phyloP scores from a whole-genome alignment of 2,329 filamentous ascomycete genomes.

The Tolypocladium endophyticum region DNA sequence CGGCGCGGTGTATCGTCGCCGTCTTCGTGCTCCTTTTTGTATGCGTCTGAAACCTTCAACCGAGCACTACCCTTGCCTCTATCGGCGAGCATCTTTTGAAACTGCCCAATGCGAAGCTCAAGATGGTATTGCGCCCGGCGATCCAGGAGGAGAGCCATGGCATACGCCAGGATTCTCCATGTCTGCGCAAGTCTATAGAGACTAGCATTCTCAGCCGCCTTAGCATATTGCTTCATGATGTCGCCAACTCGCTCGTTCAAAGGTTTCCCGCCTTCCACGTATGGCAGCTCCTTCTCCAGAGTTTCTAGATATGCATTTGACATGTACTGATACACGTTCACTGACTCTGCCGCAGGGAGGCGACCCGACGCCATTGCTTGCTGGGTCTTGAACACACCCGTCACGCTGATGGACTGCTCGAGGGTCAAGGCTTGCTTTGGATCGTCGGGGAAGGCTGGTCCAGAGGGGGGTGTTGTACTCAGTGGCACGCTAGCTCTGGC shows the following conservation, averaged over 20 bases:
- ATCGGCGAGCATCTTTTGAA: constrained; percentile 21
- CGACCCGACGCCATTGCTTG: constrained; percentile 54
- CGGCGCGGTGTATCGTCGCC: constrained; percentile 28
- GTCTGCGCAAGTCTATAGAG: constrained; percentile 53
- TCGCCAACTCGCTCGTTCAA: constrained; percentile 35
- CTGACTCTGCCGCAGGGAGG: constrained; percentile 40
- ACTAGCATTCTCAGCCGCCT: constrained; percentile 43
- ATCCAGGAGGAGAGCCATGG: constrained; percentile 41
- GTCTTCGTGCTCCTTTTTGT: constrained; percentile 16
- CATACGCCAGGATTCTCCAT: constrained; percentile 51
- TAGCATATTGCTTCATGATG: constrained; percentile 47
- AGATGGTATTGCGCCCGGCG: constrained; percentile 48
- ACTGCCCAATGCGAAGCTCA: constrained; percentile 32
- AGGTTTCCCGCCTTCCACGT: constrained; percentile 19
- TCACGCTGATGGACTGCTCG: constrained; percentile 47
- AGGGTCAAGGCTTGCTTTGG: constrained; percentile 36
- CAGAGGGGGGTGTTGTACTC: constrained; percentile 45
- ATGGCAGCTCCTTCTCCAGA: constrained; percentile 37
- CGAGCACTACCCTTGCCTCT: constrained; percentile 16
- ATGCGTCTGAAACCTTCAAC: constrained; percentile 13
- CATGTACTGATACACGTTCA: constrained; percentile 44
- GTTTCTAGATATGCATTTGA: constrained; percentile 45
- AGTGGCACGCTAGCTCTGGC: constrained; percentile 31
- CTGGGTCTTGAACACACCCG: constrained; percentile 46
- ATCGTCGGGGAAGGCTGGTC: constrained; percentile 17